Conservation (phyloP, 768 basidiomycete species). For the Suillus americanus region DNA sequence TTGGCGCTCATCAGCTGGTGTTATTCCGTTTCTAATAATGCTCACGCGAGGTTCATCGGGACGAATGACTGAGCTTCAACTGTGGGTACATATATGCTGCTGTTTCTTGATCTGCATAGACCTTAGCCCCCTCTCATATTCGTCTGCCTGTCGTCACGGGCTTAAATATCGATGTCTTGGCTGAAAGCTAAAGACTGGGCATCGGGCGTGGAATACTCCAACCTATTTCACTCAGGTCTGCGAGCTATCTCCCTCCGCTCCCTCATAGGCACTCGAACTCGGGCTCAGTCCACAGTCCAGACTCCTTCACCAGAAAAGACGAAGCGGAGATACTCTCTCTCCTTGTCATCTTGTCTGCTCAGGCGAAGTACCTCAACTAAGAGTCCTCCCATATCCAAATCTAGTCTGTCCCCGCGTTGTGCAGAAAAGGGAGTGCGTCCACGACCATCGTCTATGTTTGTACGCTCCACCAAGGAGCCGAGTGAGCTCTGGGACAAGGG, state of each 20-base stretch:
- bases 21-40: not conserved
- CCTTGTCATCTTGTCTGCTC: slow-evolving; percentile 14
- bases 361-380: slow-evolving; percentile 7
- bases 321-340: slow-evolving; percentile 7
- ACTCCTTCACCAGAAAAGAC: slow-evolving; percentile 8
- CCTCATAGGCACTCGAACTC: slow-evolving; percentile 1
- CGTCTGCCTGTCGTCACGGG: not conserved
- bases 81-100: slow-evolving; percentile 28
- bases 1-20: slow-evolving; percentile 1
- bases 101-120: not conserved
- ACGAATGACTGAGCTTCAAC: slow-evolving; percentile 19
- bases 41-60: slow-evolving; percentile 1
- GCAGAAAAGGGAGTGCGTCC: slow-evolving; percentile 4
- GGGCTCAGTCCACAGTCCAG: slow-evolving; percentile 4
- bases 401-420: slow-evolving; percentile 3
- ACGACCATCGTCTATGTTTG: slow-evolving; percentile 19
- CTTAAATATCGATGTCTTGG: slow-evolving; percentile 28
- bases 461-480: slow-evolving; percentile 13
- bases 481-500: slow-evolving; percentile 9
- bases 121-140: slow-evolving; percentile 1
- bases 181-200: slow-evolving; percentile 29
- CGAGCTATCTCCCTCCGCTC: slow-evolving; percentile 26
- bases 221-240: slow-evolving; percentile 35
- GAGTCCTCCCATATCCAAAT: slow-evolving; percentile 4
- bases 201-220: slow-evolving; percentile 33